Evolutionary conservation across 805 yeast species (phyloP), one percentile per base, ranked within the genome.

Genomic region (Kluyveromyces siamensis): DNA sequence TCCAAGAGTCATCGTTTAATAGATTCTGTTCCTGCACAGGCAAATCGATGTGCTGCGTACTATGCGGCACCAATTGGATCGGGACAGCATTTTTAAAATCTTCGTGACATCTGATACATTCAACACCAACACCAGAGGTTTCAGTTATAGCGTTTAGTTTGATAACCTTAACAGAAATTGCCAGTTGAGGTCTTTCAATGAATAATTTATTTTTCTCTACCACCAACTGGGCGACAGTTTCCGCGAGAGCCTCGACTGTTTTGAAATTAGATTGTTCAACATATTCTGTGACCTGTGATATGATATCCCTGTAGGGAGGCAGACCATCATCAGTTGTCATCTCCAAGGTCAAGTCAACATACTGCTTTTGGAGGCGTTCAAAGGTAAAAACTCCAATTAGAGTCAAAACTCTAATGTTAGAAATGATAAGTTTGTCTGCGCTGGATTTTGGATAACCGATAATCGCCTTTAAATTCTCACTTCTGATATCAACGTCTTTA

Each of bases 381-480:
- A 89, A 87, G 1, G 89, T 84, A 69, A 89, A 91, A 8, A 93
- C 93, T 5, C 99, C 99, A 55, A 93, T 85, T n/a, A 90, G 72
- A 0, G 96, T 83, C 45, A 83, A 72, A 16, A 87, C 66, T 44
- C 74, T 72, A 37, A 90, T 65, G 6, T 76, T 74, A 5, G 72
- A 68, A 38, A 87, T 77, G 9, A 55, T 37, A 5, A 50, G 18
- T 14, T 27, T 16, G n/a, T 17, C 27, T 27, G 6, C 14, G 10
- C 37, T 40, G n/a, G 45, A 45, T 9, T 25, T 35, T 7, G 44
- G 19, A 14, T 38, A 41, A 10, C 38, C 37, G 4, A 57, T 47
- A 5, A 43, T 33, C 25, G 53, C 46, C 2, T 60, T 48, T 2
- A 65, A 52, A 48, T 70, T 69, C 1, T 62, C 60, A 18, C 64